Percentiles rank a stretch among this genome's conserved stretches.
These are phyloP conservation scores for Cyclotella kingstonii DNA, from an alignment of 108 stramenopile species.

Conservation along the genomic window DNA sequence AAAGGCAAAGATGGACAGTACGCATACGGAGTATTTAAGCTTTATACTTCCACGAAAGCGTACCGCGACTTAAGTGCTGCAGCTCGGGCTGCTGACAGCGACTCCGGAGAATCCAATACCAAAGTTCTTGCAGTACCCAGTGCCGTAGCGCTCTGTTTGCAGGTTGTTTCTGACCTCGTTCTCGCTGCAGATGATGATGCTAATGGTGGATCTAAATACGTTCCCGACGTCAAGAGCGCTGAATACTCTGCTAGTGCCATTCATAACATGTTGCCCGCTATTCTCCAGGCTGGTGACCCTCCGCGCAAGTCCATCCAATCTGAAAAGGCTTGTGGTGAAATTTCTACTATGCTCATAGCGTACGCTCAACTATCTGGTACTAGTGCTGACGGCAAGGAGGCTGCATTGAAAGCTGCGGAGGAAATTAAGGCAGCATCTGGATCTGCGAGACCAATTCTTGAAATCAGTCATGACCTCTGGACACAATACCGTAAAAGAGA, in stretches of 20 bases:
- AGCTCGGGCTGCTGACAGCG: slow-evolving; percentile 57
- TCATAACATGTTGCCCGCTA: slow-evolving; percentile 81
- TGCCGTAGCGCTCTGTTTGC: slow-evolving; percentile 79
- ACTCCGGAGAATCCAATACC: slow-evolving; percentile 53
- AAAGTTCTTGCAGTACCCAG: slow-evolving; percentile 86
- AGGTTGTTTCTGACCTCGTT: slow-evolving; percentile 88
- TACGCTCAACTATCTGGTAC: slow-evolving; percentile 85
- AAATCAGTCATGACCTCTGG: slow-evolving; percentile 87
- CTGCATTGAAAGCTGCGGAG: slow-evolving; percentile 63
- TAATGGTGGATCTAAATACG: slow-evolving; percentile 89
- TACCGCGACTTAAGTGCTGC: slow-evolving; percentile 77
- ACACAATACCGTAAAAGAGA: slow-evolving; percentile 91
- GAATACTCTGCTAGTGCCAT: slow-evolving; percentile 82
- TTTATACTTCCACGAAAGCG: slow-evolving; percentile 88
- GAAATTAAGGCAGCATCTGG: slow-evolving; percentile 69
- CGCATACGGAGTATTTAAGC: slow-evolving; percentile 92
- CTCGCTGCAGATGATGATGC: slow-evolving; percentile 85
- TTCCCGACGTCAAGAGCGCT: slow-evolving; percentile 85
- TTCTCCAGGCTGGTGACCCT: slow-evolving; percentile 79
- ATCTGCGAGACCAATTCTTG: slow-evolving; percentile 78
- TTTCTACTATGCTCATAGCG: slow-evolving; percentile 77
- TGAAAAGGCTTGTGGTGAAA: slow-evolving; percentile 82
- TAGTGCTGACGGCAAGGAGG: slow-evolving; percentile 66
- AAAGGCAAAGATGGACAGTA: slow-evolving; percentile 92
- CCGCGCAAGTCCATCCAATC: slow-evolving; percentile 80